Percentiles rank a stretch among this genome's conserved stretches.
Evolutionary conservation across 192 early-diverging fungal genomes (phyloP).

Genomic region (Dispira simplex): DNA sequence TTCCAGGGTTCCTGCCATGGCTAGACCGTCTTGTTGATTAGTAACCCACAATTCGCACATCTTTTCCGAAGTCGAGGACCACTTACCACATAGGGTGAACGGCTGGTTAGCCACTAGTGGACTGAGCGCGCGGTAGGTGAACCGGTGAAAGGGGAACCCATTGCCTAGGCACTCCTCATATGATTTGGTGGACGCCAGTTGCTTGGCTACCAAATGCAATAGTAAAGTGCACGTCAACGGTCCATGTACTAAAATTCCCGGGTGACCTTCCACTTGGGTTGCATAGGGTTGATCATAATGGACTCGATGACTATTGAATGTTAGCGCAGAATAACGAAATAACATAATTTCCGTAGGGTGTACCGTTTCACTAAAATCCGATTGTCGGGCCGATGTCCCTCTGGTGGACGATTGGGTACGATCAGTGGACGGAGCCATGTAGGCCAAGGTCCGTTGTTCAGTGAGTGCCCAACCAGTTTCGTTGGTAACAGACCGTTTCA

Average conservation of each 20-base stretch:
- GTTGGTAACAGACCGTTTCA: conserved; percentile 48
- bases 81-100: conserved; percentile 32
- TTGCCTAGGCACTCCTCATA: conserved; percentile 18
- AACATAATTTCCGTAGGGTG: conserved; percentile 50
- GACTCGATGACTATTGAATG: conserved; percentile 80
- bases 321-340: conserved; percentile 80
- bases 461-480: conserved; percentile 36
- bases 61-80: conserved; percentile 17
- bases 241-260: conserved; percentile 58
- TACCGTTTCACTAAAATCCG: conserved; percentile 42
- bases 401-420: conserved; percentile 4
- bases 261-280: conserved; percentile 45
- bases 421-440: conserved; percentile 23
- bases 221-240: conserved; percentile 67
- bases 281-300: conserved; percentile 72
- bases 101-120: conserved; percentile 44
- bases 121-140: conserved; percentile 50
- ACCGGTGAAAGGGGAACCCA: conserved; percentile 31
- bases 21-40: conserved; percentile 42
- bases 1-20: conserved; percentile 42
- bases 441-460: conserved; percentile 55
- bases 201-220: conserved; percentile 35
- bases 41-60: conserved; percentile 54
- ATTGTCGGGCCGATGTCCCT: conserved; percentile 19
- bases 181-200: neutral